Conservation (phyloP, 2,329 filamentous ascomycete species). For the Metarhizium album region DNA sequence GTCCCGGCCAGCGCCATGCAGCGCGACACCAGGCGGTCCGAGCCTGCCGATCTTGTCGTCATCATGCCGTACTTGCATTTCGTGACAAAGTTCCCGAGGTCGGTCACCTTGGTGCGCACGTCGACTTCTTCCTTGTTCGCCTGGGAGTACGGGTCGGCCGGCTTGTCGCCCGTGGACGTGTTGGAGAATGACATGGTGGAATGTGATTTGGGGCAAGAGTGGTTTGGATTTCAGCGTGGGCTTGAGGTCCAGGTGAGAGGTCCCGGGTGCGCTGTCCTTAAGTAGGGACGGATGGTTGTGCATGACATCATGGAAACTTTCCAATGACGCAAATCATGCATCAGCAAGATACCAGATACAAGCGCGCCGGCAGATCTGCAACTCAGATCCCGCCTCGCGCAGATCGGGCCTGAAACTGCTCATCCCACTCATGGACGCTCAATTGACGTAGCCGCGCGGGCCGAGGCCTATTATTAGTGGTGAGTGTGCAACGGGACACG, state of each 20-base stretch:
- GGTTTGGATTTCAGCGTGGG: background rate
- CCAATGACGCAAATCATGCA: background rate
- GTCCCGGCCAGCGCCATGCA: slow-evolving; percentile 78
- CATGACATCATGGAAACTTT: background rate
- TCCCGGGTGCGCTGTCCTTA: background rate
- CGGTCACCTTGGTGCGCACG: slow-evolving; percentile 65
- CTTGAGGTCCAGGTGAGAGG: no score
- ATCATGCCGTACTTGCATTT: slow-evolving; percentile 79
- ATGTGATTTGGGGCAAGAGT: background rate
- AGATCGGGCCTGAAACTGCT: no score
- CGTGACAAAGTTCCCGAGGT: slow-evolving; percentile 59
- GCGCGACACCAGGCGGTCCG: slow-evolving; percentile 61
- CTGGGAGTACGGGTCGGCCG: slow-evolving; percentile 68
- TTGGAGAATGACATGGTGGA: slow-evolving; percentile 36
- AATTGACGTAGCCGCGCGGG: no score
- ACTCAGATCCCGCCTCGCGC: no score
- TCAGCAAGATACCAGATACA: no score
- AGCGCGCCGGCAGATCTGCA: background rate
- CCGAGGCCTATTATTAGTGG: no score
- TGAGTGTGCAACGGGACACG: no score
- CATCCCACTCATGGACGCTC: no score
- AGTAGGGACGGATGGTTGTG: background rate
- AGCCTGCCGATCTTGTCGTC: slow-evolving; percentile 60
- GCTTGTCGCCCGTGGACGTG: slow-evolving; percentile 48
- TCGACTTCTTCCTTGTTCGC: slow-evolving; percentile 55